Evolutionary conservation across 805 yeast species (phyloP).

Genomic region (Saccharomycopsis fermentans): DNA sequence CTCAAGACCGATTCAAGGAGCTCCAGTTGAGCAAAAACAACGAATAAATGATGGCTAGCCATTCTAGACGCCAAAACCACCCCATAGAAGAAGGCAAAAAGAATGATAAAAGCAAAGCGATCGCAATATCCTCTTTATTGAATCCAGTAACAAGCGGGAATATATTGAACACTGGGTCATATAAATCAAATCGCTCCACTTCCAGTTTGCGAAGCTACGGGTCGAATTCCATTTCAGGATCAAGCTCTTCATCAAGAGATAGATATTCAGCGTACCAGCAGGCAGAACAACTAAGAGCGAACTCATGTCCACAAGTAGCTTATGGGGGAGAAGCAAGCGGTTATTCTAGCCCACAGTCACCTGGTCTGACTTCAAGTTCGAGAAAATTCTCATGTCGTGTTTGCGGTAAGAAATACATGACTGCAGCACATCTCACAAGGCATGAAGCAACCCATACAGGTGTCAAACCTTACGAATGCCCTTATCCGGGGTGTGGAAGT

Average conservation of each 20-base stretch:
- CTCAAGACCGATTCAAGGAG: no score
- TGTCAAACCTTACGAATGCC: conserved; percentile 16
- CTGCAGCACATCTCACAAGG: conserved; percentile 15
- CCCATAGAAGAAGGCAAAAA: background rate
- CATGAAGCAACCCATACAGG: conserved; percentile 16
- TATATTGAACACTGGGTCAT: background rate
- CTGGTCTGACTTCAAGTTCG: background rate
- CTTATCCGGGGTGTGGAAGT: conserved; percentile 17
- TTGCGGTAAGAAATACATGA: conserved; percentile 16
- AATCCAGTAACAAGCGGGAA: background rate
- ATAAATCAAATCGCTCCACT: background rate
- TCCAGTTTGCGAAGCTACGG: background rate
- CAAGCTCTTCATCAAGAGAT: background rate
- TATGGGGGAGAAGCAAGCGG: background rate
- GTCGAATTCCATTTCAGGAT: background rate
- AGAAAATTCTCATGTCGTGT: conserved; percentile 9
- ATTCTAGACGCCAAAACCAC: background rate
- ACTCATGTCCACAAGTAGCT: background rate
- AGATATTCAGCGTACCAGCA: background rate
- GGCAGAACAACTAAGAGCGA: background rate
- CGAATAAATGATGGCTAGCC: background rate
- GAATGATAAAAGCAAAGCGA: background rate
- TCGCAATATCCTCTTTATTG: background rate
- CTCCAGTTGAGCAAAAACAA: no score
- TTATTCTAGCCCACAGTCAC: background rate